These are phyloP conservation scores for Trichoderma aggressivum DNA, from an alignment of 2,329 filamentous ascomycete genomes.

Conservation along the genomic window DNA sequence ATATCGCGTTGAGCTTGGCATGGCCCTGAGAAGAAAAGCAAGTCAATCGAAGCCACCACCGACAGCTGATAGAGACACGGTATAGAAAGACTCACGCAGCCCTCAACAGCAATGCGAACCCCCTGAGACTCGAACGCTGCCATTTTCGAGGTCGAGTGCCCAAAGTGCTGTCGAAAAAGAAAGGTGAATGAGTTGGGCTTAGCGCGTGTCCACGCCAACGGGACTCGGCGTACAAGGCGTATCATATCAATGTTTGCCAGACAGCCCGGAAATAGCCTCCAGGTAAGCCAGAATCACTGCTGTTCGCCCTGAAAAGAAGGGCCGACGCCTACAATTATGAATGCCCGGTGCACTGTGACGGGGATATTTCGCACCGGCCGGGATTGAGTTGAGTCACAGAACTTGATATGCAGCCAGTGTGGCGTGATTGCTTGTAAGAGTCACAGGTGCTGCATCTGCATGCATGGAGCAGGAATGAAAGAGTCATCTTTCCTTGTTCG, in stretches of 20 bases:
- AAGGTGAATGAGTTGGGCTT: background rate
- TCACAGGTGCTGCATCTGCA: background rate
- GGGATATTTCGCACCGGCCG: background rate
- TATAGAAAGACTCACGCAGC: conserved; percentile 62
- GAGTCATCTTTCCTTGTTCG: background rate
- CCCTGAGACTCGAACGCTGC: conserved; percentile 39
- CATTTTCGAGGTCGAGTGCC: conserved; percentile 27
- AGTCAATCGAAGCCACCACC: conserved; percentile 22
- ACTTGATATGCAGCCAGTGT: background rate
- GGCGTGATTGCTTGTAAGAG: background rate
- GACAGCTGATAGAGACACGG: background rate
- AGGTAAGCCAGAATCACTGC: background rate
- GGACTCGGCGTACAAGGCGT: background rate
- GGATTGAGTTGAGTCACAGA: background rate
- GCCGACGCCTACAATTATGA: background rate
- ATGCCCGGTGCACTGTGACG: background rate
- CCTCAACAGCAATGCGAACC: conserved; percentile 78
- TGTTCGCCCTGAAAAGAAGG: background rate
- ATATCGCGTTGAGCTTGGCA: conserved; percentile 87
- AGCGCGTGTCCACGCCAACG: conserved; percentile 1
- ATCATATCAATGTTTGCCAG: background rate
- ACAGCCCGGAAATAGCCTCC: background rate
- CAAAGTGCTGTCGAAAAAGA: background rate
- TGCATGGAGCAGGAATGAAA: background rate
- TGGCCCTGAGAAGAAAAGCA: conserved; percentile 63